phyloP scores from a whole-genome alignment of 495 filamentous ascomycete species.

The Neurospora sp. region DNA sequence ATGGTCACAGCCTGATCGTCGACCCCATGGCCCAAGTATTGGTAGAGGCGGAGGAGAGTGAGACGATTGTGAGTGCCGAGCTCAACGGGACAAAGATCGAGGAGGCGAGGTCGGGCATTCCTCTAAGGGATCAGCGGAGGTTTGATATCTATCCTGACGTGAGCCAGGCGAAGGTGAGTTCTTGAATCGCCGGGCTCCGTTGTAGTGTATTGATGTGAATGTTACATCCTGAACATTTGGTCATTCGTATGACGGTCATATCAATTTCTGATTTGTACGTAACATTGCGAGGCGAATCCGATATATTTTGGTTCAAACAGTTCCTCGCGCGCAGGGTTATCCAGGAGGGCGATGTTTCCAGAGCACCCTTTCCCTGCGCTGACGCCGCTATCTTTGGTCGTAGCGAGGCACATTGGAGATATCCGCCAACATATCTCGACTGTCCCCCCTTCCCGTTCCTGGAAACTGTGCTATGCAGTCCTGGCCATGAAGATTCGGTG shows the following conservation, averaged over 20 bases:
- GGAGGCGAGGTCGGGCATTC: slow-evolving; percentile 73
- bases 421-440: not conserved
- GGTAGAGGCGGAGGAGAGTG: slow-evolving; percentile 59
- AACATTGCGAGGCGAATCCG: not conserved
- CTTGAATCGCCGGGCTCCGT: slow-evolving; percentile 10
- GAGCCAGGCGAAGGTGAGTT: slow-evolving; percentile 36
- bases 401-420: not conserved
- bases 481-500: not conserved
- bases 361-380: not conserved
- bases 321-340: not conserved
- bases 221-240: not conserved
- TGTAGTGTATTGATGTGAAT: not conserved
- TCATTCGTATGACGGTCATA: not conserved
- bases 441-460: not conserved
- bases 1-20: slow-evolving; percentile 78
- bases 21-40: slow-evolving; percentile 84
- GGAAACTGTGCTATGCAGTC: not conserved
- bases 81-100: slow-evolving; percentile 62
- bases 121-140: slow-evolving; percentile 71
- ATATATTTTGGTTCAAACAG: not conserved
- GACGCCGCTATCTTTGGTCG: not conserved
- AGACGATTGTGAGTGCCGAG: slow-evolving; percentile 69
- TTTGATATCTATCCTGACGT: slow-evolving; percentile 97
- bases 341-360: not conserved
- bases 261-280: not conserved